Percentiles rank a stretch among this genome's conserved stretches.
phyloP scores from a whole-genome alignment of 2,329 filamentous ascomycete species.

The Diaporthe longicolla region DNA sequence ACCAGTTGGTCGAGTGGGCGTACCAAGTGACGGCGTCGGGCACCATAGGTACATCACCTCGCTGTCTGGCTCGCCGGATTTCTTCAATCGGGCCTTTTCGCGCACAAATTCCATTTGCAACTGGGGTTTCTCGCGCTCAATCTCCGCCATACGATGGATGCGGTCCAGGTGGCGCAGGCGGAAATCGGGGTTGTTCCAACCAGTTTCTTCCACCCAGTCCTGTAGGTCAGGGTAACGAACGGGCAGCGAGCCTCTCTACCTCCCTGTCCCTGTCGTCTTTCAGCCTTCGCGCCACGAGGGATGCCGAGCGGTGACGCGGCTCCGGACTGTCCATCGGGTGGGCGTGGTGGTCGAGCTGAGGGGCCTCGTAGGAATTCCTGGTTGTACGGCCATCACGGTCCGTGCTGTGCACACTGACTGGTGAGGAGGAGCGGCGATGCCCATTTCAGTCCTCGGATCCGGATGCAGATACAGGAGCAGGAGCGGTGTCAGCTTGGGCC shows the following conservation, averaged over 20 bases:
- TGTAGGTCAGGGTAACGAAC: slow-evolving; percentile 1
- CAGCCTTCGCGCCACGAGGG: background rate
- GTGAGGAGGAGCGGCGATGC: background rate
- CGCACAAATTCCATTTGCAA: slow-evolving; percentile 8
- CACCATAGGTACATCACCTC: background rate
- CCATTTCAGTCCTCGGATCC: background rate
- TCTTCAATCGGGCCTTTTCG: slow-evolving; percentile 9
- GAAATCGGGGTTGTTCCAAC: background rate
- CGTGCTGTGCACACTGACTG: background rate
- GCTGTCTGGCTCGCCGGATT: background rate
- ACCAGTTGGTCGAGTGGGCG: background rate
- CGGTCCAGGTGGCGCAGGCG: slow-evolving; percentile 15
- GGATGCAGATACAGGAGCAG: background rate
- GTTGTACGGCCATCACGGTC: background rate
- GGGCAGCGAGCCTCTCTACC: background rate
- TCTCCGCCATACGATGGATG: slow-evolving; percentile 30
- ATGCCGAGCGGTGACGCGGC: background rate
- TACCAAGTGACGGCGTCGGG: background rate
- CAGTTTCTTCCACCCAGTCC: slow-evolving; percentile 27
- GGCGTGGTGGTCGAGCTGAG: background rate
- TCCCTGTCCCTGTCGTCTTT: background rate
- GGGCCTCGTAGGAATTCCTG: background rate
- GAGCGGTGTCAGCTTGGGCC: background rate
- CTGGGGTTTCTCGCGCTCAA: slow-evolving; percentile 2
- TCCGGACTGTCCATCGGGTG: background rate